Base-by-base conservation (phyloP, 192 early-diverging fungal genomes). In the Backusella westeae region DNA sequence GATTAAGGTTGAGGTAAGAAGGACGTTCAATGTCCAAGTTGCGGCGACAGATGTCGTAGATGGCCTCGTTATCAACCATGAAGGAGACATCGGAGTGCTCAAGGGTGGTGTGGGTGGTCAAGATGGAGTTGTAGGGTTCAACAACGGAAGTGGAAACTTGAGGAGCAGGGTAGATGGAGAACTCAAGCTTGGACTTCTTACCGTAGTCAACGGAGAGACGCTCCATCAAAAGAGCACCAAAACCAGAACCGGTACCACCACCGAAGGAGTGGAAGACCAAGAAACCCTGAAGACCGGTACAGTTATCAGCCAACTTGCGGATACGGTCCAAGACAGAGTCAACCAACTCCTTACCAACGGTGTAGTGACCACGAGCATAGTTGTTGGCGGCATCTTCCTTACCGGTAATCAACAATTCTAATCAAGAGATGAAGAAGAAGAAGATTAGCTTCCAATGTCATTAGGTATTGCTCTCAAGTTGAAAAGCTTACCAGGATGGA, bases 61-160 rank as follows among this genome's bases (percentile, higher is more conserved):
- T 86, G 44, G 93, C 92, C 77, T 93, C 87, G 77, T 94, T 93
- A 75, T 93, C 92, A 42, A 93, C 85, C 83, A 88, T 90, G 80
- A 93, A 92, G 34, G 91, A 89, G 78, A 84, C 86, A 77, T 93
- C 92, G 44, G 89, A 87, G 83, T 93, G 89, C 77, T 93, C 93
- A 26, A 92, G 84, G 53, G 90, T 78, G 69, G 90, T 89, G 77
- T 94, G 93, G 71, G 89, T 85, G 35, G 92, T 84, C 73, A 93
- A 83, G 41, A 89, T 90, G 56, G 92, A 87, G 84, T 94, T 94
- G 80, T 94, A 94, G 17, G 93, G 93, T 79, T 94, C 93, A 52
- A 94, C 90, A 19, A 93, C 92, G 4, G 92, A 86, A 56, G 92
- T 89, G 7, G 92, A 89, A 44, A 91, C 80, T 44, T 85, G 79